phyloP scores from a whole-genome alignment of 179 eudicot genomes.

The Beta corolliflora region DNA sequence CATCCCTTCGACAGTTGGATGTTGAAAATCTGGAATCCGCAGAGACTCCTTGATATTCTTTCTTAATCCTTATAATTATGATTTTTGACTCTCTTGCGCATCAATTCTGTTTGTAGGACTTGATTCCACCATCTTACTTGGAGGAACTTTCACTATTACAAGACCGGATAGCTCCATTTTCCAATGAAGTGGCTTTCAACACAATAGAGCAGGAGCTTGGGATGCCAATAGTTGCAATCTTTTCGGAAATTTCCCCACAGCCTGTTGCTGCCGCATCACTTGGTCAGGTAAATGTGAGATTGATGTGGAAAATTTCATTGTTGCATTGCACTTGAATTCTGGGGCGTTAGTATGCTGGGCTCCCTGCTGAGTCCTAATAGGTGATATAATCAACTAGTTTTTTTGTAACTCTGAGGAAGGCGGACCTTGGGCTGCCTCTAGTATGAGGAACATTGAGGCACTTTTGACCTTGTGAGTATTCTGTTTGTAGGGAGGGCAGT shows the following conservation, averaged over 20 bases:
- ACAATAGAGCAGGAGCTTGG: constrained; percentile 89
- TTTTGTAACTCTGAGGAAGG: not conserved
- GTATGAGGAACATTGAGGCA: not conserved
- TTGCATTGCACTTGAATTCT: not conserved
- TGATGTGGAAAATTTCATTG: not conserved
- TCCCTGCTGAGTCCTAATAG: not conserved
- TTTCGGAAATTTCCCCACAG: constrained; percentile 85
- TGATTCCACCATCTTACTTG: constrained; percentile 84
- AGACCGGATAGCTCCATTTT: constrained; percentile 89
- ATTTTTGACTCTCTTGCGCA: constrained; percentile 5
- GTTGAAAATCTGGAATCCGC: not conserved
- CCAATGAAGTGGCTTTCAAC: constrained; percentile 73
- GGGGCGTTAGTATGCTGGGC: not conserved
- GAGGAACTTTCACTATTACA: constrained; percentile 89
- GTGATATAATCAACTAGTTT: not conserved
- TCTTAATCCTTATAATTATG: not conserved
- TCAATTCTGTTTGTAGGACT: constrained; percentile 50
- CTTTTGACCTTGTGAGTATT: not conserved
- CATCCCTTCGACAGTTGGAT: not conserved
- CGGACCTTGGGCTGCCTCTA: not conserved
- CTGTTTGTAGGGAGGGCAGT: not conserved
- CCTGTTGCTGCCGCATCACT: constrained; percentile 99
- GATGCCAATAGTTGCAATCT: constrained; percentile 61
- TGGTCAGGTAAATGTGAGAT: constrained; percentile 66
- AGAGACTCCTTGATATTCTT: constrained; percentile 4